phyloP scores from a whole-genome alignment of 2,329 filamentous ascomycete genomes.

The Cladosporium sphaerospermum region DNA sequence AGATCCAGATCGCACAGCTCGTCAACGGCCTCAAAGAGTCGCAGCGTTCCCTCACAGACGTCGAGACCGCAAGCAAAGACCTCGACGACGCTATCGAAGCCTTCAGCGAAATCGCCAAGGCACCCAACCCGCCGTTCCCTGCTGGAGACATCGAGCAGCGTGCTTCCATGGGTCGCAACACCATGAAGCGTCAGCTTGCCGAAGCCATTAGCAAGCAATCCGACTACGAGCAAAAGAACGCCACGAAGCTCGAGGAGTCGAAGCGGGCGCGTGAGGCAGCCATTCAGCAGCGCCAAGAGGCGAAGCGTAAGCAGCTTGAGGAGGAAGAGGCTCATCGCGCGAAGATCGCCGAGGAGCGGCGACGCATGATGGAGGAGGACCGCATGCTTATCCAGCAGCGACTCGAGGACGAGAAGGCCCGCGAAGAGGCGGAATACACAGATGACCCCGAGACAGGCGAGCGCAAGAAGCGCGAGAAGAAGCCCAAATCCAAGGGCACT shows the following conservation, averaged over 20 bases:
- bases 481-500: constrained; percentile 29
- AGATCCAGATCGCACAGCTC: constrained; percentile 83
- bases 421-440: constrained; percentile 67
- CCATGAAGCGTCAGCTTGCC: constrained; percentile 85
- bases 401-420: constrained; percentile 61
- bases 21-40: constrained; percentile 69
- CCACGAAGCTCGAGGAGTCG: constrained; percentile 76
- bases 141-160: constrained; percentile 86
- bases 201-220: constrained; percentile 76
- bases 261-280: constrained; percentile 75
- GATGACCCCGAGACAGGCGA: constrained; percentile 78
- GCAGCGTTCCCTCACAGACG: constrained; percentile 70
- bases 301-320: constrained; percentile 60
- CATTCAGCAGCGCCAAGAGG: constrained; percentile 69
- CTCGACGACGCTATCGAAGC: constrained; percentile 78
- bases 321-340: constrained; percentile 67
- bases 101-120: constrained; percentile 53
- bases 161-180: constrained; percentile 95
- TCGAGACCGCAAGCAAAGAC: constrained; percentile 72
- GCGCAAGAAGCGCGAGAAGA: constrained; percentile 72
- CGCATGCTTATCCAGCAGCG: constrained; percentile 65
- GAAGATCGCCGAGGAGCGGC: constrained; percentile 79
- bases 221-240: constrained; percentile 90
- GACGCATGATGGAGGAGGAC: constrained; percentile 69
- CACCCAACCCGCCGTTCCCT: constrained; percentile 75